Evolutionary conservation across 441 rosid genomes (phyloP).

Genomic region (Brassica balearica): DNA sequence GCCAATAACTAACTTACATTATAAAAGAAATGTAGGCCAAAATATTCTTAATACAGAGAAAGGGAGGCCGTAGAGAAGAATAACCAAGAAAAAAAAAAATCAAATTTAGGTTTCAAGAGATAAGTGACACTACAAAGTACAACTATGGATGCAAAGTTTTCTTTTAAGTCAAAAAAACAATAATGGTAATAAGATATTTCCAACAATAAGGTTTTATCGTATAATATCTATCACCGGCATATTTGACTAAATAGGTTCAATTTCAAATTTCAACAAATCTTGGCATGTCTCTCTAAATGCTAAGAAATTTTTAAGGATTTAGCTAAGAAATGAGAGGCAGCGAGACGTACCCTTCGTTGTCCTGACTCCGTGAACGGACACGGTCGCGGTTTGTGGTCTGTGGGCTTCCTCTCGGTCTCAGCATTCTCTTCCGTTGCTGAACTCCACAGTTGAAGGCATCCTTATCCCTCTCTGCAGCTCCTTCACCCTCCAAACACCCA

Average conservation of each 20-base stretch:
- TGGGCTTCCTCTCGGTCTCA: slow-evolving; percentile 92
- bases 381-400: slow-evolving; percentile 76
- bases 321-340: slow-evolving; percentile 33
- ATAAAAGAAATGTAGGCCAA: slow-evolving; percentile 3
- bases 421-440: slow-evolving; percentile 97
- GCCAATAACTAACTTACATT: slow-evolving; percentile 15
- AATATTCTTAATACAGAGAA: slow-evolving; percentile 1
- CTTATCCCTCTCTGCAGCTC: slow-evolving; percentile 74
- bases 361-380: slow-evolving; percentile 71
- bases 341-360: slow-evolving; percentile 82
- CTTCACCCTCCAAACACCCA: slow-evolving; percentile 85
- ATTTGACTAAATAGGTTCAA: slow-evolving; percentile 35
- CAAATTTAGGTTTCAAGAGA: slow-evolving; percentile 5
- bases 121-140: neutral
- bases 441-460: slow-evolving; percentile 77
- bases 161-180: slow-evolving; percentile 15
- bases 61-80: slow-evolving; percentile 17
- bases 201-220: slow-evolving; percentile 3
- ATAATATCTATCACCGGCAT: neutral
- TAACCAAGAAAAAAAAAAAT: slow-evolving; percentile 12
- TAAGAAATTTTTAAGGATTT: slow-evolving; percentile 7
- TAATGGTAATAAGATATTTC: slow-evolving; percentile 26
- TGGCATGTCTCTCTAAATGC: slow-evolving; percentile 31
- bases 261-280: slow-evolving; percentile 30
- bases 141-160: slow-evolving; percentile 3